Evolutionary conservation across 2,329 filamentous ascomycete genomes (phyloP).

Genomic region (Setomelanomma holmii): DNA sequence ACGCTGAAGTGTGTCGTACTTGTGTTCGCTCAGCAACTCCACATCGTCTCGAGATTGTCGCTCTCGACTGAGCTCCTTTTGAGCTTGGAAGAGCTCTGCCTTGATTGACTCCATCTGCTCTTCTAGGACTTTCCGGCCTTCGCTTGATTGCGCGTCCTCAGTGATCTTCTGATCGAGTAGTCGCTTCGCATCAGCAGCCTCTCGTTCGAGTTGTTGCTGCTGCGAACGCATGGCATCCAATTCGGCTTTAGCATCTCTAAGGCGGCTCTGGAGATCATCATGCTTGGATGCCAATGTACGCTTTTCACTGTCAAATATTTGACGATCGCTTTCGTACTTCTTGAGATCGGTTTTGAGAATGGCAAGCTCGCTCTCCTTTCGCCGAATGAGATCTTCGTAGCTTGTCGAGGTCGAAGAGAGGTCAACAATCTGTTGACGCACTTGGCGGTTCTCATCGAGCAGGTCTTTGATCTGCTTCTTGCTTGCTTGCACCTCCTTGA

Average conservation of each 20-base stretch:
- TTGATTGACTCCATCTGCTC: slow-evolving; percentile 88
- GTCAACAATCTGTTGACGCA: slow-evolving; percentile 84
- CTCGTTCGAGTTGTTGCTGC: slow-evolving; percentile 82
- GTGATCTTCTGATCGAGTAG: slow-evolving; percentile 87
- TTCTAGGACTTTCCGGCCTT: slow-evolving; percentile 83
- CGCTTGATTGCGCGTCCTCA: slow-evolving; percentile 81
- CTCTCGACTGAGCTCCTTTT: slow-evolving; percentile 88
- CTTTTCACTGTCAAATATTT: slow-evolving; percentile 79
- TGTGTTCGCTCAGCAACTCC: slow-evolving; percentile 87
- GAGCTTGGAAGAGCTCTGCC: slow-evolving; percentile 79
- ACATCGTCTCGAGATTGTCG: slow-evolving; percentile 94
- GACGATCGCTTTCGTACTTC: slow-evolving; percentile 81
- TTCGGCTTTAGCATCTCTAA: slow-evolving; percentile 87
- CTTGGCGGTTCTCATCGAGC: slow-evolving; percentile 77
- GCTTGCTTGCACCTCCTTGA: slow-evolving; percentile 78
- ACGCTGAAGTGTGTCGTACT: slow-evolving; percentile 79
- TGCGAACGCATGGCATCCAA: slow-evolving; percentile 85
- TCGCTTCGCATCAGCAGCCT: slow-evolving; percentile 85
- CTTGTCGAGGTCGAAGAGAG: slow-evolving; percentile 91
- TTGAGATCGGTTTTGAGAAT: slow-evolving; percentile 85
- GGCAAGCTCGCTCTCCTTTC: slow-evolving; percentile 91
- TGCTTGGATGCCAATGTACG: slow-evolving; percentile 75
- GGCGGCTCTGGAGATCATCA: slow-evolving; percentile 75
- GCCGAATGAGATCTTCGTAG: slow-evolving; percentile 90
- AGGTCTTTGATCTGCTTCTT: slow-evolving; percentile 80